Conservation (phyloP, 257 asterid species). For the Lycium ferocissimum region DNA sequence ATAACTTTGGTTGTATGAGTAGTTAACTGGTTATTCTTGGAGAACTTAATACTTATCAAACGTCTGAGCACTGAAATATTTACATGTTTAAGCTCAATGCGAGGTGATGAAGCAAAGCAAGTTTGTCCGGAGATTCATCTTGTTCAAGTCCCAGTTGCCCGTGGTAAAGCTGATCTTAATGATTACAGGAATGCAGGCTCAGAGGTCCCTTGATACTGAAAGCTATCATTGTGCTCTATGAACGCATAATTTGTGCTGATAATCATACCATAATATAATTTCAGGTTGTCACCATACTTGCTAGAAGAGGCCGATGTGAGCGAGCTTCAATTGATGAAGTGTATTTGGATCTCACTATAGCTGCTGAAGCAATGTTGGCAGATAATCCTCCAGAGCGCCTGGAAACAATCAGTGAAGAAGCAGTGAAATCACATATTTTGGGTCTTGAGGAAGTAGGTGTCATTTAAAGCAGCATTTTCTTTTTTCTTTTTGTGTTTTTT, state of each 20-base stretch:
- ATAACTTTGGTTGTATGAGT: not conserved
- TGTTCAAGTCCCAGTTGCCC: slow-evolving; percentile 96
- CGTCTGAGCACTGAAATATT: not conserved
- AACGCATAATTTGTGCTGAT: slow-evolving; percentile 28
- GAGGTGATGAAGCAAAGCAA: slow-evolving; percentile 89
- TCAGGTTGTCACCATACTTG: slow-evolving; percentile 90
- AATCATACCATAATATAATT: slow-evolving; percentile 29
- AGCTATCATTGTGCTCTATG: slow-evolving; percentile 28
- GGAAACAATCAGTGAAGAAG: slow-evolving; percentile 73
- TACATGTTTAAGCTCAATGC: slow-evolving; percentile 70
- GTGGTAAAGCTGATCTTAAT: slow-evolving; percentile 92
- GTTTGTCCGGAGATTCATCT: slow-evolving; percentile 92
- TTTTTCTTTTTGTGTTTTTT: not conserved
- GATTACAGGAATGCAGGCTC: slow-evolving; percentile 88
- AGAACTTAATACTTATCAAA: not conserved
- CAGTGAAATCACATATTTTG: slow-evolving; percentile 74
- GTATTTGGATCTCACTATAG: slow-evolving; percentile 93
- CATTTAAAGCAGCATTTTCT: not conserved
- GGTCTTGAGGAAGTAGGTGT: slow-evolving; percentile 73
- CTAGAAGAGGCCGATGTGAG: slow-evolving; percentile 86
- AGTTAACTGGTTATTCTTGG: not conserved
- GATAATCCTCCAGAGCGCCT: slow-evolving; percentile 60
- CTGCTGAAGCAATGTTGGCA: slow-evolving; percentile 79
- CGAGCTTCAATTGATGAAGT: slow-evolving; percentile 99
- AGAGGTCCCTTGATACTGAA: slow-evolving; percentile 60